These are phyloP conservation scores for Cutaneotrichosporon sp. DNA, from an alignment of 1,284 basidiomycete species.

Conservation along the genomic window DNA sequence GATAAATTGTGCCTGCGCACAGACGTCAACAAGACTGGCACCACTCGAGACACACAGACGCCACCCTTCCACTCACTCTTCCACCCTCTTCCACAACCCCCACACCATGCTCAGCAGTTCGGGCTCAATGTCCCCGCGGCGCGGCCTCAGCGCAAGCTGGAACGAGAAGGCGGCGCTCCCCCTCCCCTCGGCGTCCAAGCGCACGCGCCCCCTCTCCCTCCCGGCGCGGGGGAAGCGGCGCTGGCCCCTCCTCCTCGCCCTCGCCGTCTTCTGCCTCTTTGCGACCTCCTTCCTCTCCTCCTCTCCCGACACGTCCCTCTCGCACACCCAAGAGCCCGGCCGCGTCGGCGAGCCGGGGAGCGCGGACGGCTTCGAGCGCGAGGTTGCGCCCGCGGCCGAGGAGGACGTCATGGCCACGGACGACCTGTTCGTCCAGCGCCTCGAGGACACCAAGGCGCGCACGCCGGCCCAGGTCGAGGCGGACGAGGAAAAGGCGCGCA, in stretches of 20 bases:
- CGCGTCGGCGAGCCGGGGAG: not conserved
- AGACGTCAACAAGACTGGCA: not conserved
- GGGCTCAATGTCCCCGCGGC: not conserved
- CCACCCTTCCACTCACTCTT: not conserved
- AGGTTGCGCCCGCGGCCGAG: conserved; percentile 19
- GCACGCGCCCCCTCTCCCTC: not conserved
- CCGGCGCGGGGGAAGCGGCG: not conserved
- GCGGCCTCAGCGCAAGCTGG: not conserved
- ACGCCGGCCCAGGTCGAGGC: conserved; percentile 38
- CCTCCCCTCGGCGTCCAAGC: not conserved
- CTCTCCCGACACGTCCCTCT: not conserved
- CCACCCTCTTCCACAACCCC: not conserved
- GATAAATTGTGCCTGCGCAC: not conserved
- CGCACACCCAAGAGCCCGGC: not conserved
- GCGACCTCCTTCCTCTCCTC: not conserved
- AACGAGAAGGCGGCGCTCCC: conserved; percentile 7
- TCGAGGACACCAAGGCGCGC: conserved; percentile 15
- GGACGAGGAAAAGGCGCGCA: conserved; percentile 29
- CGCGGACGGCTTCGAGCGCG: conserved; percentile 13
- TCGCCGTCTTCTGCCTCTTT: not conserved
- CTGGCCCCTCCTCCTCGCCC: not conserved
- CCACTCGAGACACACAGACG: not conserved
- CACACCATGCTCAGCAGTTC: not conserved
- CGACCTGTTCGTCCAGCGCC: conserved; percentile 31
- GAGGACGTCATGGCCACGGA: conserved; percentile 48